These are phyloP conservation scores for Kandelia obovata DNA, from an alignment of 345 rosid species.

Conservation along the genomic window DNA sequence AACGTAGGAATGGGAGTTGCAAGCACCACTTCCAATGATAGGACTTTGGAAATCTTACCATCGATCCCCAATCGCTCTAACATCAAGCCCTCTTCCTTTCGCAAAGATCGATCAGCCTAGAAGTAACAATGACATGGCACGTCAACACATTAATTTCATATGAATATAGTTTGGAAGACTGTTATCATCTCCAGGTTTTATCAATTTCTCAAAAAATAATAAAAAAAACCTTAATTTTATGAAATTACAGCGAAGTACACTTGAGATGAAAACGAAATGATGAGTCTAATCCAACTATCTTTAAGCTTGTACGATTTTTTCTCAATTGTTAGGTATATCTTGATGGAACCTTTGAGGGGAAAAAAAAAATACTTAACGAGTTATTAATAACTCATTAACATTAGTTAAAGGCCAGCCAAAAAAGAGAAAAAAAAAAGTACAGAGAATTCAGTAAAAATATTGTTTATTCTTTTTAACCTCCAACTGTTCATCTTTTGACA, in stretches of 20 bases:
- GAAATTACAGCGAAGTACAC: background rate
- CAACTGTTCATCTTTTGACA: too few relatives aligned
- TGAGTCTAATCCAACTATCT: constrained; percentile 40
- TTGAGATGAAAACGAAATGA: background rate
- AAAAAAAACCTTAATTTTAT: constrained; percentile 1
- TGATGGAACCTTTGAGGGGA: too few relatives aligned
- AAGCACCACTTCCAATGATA: constrained; percentile 14
- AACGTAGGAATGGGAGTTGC: constrained; percentile 5
- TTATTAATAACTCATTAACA: too few relatives aligned
- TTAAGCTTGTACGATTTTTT: constrained; percentile 87
- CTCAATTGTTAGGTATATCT: too few relatives aligned
- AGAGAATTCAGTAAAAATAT: too few relatives aligned
- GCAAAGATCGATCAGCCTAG: constrained; percentile 83
- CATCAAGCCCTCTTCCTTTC: constrained; percentile 77
- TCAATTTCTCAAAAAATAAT: background rate
- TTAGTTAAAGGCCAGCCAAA: too few relatives aligned
- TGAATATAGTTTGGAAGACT: too few relatives aligned
- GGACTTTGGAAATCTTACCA: constrained; percentile 53
- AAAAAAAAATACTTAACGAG: too few relatives aligned
- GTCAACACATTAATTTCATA: too few relatives aligned
- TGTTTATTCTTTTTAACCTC: too few relatives aligned
- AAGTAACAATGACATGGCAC: constrained; percentile 27
- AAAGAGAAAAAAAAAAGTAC: too few relatives aligned
- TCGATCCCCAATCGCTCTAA: constrained; percentile 95
- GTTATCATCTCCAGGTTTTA: constrained; percentile 1